Evolutionary conservation across 371 early-diverging fungal species (phyloP), one percentile per base, ranked within the genome.

Genomic region (Mucor plumbeus): DNA sequence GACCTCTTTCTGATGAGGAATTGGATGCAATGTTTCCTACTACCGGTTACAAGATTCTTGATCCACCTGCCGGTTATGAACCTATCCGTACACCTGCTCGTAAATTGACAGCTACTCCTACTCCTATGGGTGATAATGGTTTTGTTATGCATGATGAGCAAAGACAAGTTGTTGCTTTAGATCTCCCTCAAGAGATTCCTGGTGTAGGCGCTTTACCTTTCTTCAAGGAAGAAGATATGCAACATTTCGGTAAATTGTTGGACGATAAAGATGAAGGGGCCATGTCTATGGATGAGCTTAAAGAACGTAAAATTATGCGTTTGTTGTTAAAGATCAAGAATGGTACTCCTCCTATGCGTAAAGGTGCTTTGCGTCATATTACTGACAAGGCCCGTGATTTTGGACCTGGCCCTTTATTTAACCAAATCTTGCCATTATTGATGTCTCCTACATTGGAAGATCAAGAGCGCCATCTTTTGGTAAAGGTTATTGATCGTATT

Each of bases 401-500:
- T 74, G 99, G 99, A 4, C 92, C 99, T 15, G 96, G 92, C 6
- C 90, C 97, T 15, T 81, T 99, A n/a, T 98, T 99, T 79, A 94
- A 96, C 74, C 96, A 96, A 68, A 95, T 97, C 61, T 79, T 99
- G 59, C 98, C 98, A 7, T 78, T 99, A 65, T 86, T 99, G 65
- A 98, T 98, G 98, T 92, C 97, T 0, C 95, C 97, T 5, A 89
- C 95, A 0, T 80, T 99, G 53, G 99, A 99, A 77, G 98, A 98
- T 75, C 97, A 98, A 81, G 99, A 99, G 75, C 92, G 99, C 15
- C 99, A 99, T 73, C 85, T 99, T 72, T 79, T 99, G 58, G 96
- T 96, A 58, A 99, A 98, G 76, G 97, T 97, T 64, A 94, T 98
- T 76, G 99, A 98, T 76, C 93, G 98, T 73, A 91, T 96, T 58